Base-by-base conservation (phyloP, 208 protist genomes). In the Balamuthia mandrillaris region DNA sequence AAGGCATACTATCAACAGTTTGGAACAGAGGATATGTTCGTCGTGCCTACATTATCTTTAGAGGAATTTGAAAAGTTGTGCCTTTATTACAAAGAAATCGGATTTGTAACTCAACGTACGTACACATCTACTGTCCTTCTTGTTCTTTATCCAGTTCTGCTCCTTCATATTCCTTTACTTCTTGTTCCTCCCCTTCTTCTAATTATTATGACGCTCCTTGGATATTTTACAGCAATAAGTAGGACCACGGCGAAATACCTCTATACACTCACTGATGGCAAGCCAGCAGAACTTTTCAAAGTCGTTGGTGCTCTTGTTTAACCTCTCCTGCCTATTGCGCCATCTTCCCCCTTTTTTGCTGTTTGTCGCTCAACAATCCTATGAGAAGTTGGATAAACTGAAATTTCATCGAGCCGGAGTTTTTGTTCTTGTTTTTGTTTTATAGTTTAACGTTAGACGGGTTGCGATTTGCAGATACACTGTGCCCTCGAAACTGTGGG, bases 221-320 rank as follows among this genome's bases (percentile, higher is more conserved):
- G n/a, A n/a, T n/a, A n/a, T n/a, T n/a, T n/a, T 33, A 18, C 12
- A 18, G 24, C 47, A 78, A 44, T 18, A 10, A 78, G 42, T 12
- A 78, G 27, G 68, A 44, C 68, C 10, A 78, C 68, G 47, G 68
- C 47, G 68, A 78, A 56, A 44, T 78, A 42, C 54, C 47, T 78
- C 54, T 78, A 78, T 78, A 35, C 47, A 33, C 68, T 78, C 24
- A 56, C 42, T 27, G 54, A 27, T 44, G 68, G 68, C 12, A 12
- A 56, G 68, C 68, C 68, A 33, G 68, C 42, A 21, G 42, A 21
- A 6, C 47, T 78, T 44, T 78, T 31, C 68, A 78, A 78, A 44
- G n/a, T n/a, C n/a, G n/a, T n/a, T n/a, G n/a, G n/a, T n/a, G n/a
- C n/a, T n/a, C n/a, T n/a, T n/a, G n/a, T n/a, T n/a, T n/a, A n/a